Conservation (phyloP, 805 yeast species). For the Pichia scutulata region DNA sequence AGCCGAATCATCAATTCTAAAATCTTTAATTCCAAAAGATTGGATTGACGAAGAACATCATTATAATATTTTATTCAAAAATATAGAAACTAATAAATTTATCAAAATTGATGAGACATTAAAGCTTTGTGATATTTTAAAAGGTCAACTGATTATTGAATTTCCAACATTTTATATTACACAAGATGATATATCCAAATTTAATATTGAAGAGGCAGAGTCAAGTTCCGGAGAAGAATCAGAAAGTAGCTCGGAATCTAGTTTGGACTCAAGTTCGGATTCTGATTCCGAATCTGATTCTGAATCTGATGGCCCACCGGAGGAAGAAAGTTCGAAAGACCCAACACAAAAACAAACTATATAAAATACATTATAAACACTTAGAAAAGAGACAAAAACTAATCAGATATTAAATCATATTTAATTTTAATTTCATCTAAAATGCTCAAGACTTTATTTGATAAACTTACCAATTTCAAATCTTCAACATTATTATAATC, state of each 20-base stretch:
- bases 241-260: neutral
- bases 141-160: slow-evolving; percentile 59
- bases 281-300: slow-evolving; percentile 8
- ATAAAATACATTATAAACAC: neutral
- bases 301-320: slow-evolving; percentile 18
- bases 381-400: neutral
- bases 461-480: slow-evolving; percentile 14
- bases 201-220: neutral
- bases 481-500: slow-evolving; percentile 49
- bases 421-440: slow-evolving; percentile 14
- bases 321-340: slow-evolving; percentile 16
- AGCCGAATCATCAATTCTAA: slow-evolving; percentile 30
- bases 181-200: neutral
- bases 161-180: slow-evolving; percentile 60
- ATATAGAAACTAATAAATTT: slow-evolving; percentile 17
- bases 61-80: slow-evolving; percentile 27
- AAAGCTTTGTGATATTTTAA: slow-evolving; percentile 32
- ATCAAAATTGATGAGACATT: neutral
- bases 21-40: slow-evolving; percentile 34
- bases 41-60: slow-evolving; percentile 9
- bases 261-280: neutral
- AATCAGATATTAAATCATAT: slow-evolving; percentile 13
- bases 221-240: neutral
- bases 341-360: neutral
- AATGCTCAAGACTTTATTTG: slow-evolving; percentile 13